phyloP scores from a whole-genome alignment of 1,284 basidiomycete genomes.

The Pascua guehoae region DNA sequence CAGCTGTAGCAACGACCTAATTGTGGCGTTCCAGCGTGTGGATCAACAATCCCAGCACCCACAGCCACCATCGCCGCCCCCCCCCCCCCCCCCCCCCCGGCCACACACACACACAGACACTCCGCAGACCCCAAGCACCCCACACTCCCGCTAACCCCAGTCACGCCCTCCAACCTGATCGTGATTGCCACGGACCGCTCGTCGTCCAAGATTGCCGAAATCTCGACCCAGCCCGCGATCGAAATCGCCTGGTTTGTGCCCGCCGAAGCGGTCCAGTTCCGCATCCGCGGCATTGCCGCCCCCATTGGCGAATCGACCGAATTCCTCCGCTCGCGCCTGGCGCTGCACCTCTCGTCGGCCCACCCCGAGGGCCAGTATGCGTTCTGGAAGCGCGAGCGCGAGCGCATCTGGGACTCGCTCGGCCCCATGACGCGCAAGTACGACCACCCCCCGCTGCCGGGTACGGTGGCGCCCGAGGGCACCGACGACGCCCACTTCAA shows the following conservation, averaged over 20 bases:
- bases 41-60: too few relatives aligned
- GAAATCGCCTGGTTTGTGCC: constrained; percentile 15
- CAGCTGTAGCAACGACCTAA: too few relatives aligned
- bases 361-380: constrained; percentile 1
- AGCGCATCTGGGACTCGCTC: neutral
- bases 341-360: neutral
- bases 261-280: constrained; percentile 10
- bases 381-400: constrained; percentile 2
- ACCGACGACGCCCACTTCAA: constrained; percentile 12
- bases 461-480: neutral
- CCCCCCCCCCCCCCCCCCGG: too few relatives aligned
- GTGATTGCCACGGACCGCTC: constrained; percentile 8
- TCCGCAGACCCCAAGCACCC: too few relatives aligned
- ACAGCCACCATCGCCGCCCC: too few relatives aligned
- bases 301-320: constrained; percentile 9
- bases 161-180: constrained; percentile 8
- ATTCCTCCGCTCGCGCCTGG: neutral
- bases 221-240: constrained; percentile 3
- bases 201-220: constrained; percentile 6
- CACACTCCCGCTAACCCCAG: neutral
- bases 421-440: neutral
- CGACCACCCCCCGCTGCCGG: constrained; percentile 7
- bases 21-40: neutral
- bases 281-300: constrained; percentile 11
- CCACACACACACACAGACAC: too few relatives aligned